These are phyloP conservation scores for Mycena rebaudengoi DNA, from an alignment of 768 basidiomycete genomes.

Conservation along the genomic window DNA sequence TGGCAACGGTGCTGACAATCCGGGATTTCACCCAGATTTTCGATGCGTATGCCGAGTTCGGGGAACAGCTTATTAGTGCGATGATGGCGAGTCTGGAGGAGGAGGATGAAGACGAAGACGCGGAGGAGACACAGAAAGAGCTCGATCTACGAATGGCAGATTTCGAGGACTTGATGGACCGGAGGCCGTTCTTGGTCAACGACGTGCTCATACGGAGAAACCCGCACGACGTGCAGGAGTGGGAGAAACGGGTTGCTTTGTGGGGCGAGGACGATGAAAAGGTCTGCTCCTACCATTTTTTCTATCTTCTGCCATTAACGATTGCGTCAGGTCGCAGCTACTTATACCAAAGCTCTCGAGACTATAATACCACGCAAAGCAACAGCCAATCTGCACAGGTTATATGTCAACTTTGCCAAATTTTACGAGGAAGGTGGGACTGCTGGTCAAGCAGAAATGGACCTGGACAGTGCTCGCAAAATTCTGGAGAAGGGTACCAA, in stretches of 20 bases:
- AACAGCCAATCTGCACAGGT: constrained; percentile 86
- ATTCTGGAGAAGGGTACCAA: constrained; percentile 93
- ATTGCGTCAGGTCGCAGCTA: constrained; percentile 94
- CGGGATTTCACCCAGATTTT: constrained; percentile 98
- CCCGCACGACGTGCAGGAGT: constrained; percentile 98
- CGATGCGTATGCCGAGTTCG: constrained; percentile 95
- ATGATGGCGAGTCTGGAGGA: constrained; percentile 88
- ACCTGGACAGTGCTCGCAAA: constrained; percentile 88
- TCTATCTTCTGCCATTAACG: too few relatives aligned
- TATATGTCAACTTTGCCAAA: constrained; percentile 95
- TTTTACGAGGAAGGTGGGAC: constrained; percentile 97
- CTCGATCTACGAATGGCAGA: constrained; percentile 89
- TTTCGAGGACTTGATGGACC: constrained; percentile 94
- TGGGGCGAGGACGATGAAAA: constrained; percentile 95
- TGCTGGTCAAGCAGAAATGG: constrained; percentile 78
- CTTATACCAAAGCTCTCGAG: constrained; percentile 89
- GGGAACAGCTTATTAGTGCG: constrained; percentile 87
- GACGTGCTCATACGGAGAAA: constrained; percentile 93
- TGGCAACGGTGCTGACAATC: constrained; percentile 86
- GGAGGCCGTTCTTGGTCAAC: constrained; percentile 94
- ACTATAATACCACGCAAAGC: constrained; percentile 90
- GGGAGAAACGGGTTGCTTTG: constrained; percentile 96
- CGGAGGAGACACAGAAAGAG: constrained; percentile 83
- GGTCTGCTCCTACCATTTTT: constrained; percentile 50
- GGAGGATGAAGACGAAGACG: constrained; percentile 85